Evolutionary conservation across 352 stramenopile species (phyloP).

Genomic region (Phytophthora melonis): DNA sequence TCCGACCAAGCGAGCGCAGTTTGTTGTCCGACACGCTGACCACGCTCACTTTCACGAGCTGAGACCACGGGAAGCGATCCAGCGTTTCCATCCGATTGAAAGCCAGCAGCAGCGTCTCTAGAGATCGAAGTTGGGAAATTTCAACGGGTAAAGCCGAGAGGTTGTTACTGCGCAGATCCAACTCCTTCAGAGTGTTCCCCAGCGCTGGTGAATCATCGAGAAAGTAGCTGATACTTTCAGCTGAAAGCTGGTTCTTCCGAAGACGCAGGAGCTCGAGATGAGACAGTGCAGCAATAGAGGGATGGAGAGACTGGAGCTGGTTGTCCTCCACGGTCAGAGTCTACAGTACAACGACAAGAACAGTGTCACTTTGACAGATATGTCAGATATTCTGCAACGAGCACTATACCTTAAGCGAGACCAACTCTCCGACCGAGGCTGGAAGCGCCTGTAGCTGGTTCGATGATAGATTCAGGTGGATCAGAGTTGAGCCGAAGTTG

Average conservation of each 20-base stretch:
- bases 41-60: slow-evolving; percentile 57
- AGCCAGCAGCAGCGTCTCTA: slow-evolving; percentile 75
- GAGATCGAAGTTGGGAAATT: slow-evolving; percentile 43
- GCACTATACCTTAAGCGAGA: slow-evolving; percentile 50
- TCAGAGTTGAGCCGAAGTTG: slow-evolving; percentile 59
- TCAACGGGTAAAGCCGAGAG: slow-evolving; percentile 51
- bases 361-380: slow-evolving; percentile 5
- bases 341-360: slow-evolving; percentile 32
- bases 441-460: slow-evolving; percentile 65
- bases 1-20: slow-evolving; percentile 64
- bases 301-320: slow-evolving; percentile 54
- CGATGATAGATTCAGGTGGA: slow-evolving; percentile 77
- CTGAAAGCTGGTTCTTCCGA: slow-evolving; percentile 78
- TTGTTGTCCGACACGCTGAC: slow-evolving; percentile 85
- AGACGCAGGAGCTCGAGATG: slow-evolving; percentile 69
- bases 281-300: slow-evolving; percentile 51
- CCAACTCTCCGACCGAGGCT: slow-evolving; percentile 52
- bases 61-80: slow-evolving; percentile 65
- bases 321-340: slow-evolving; percentile 82
- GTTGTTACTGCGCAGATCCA: slow-evolving; percentile 81
- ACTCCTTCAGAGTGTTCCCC: slow-evolving; percentile 53
- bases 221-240: slow-evolving; percentile 53
- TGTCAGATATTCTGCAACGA: neutral
- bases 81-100: slow-evolving; percentile 83
- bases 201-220: slow-evolving; percentile 35